Percentiles rank a stretch among this genome's conserved stretches.
These are phyloP conservation scores for Smittium mucronatum DNA, from an alignment of 371 early-diverging fungal species.

Conservation along the genomic window DNA sequence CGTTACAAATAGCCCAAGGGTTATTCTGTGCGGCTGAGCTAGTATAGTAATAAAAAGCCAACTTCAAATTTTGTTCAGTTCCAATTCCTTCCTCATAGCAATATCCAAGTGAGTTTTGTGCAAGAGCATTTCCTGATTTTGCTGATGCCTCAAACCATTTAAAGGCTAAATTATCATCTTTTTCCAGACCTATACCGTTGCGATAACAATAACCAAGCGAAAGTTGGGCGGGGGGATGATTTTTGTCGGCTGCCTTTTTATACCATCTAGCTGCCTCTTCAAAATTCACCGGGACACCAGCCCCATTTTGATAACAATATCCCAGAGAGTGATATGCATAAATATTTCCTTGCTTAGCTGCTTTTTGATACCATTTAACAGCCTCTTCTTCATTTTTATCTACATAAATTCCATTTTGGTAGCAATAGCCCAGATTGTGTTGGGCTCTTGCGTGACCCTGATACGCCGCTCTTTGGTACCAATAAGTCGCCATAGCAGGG, in stretches of 20 bases:
- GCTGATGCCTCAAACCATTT: conserved; percentile 54
- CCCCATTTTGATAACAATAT: conserved; percentile 80
- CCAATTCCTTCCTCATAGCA: conserved; percentile 82
- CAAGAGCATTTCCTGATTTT: conserved; percentile 56
- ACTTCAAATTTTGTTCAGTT: conserved; percentile 42
- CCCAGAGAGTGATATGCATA: conserved; percentile 76
- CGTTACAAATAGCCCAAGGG: conserved; percentile 74
- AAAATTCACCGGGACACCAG: conserved; percentile 55
- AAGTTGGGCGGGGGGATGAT: conserved; percentile 55
- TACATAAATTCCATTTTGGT: conserved; percentile 74
- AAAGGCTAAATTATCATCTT: conserved; percentile 48
- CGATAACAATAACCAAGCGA: conserved; percentile 74
- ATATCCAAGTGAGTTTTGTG: conserved; percentile 73
- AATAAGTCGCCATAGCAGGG: conserved; percentile 48
- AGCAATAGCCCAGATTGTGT: conserved; percentile 75
- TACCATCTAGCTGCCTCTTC: conserved; percentile 60
- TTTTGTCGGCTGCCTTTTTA: conserved; percentile 46
- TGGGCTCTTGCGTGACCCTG: conserved; percentile 74
- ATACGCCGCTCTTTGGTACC: conserved; percentile 63
- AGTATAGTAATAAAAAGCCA: conserved; percentile 71
- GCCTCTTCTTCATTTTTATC: conserved; percentile 46
- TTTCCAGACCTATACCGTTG: conserved; percentile 55
- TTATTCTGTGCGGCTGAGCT: conserved; percentile 65
- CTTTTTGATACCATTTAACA: conserved; percentile 50
- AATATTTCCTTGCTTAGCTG: conserved; percentile 63